Evolutionary conservation across 495 filamentous ascomycete genomes (phyloP), one percentile per base, ranked within the genome.

Genomic region (Xylaria grammica): DNA sequence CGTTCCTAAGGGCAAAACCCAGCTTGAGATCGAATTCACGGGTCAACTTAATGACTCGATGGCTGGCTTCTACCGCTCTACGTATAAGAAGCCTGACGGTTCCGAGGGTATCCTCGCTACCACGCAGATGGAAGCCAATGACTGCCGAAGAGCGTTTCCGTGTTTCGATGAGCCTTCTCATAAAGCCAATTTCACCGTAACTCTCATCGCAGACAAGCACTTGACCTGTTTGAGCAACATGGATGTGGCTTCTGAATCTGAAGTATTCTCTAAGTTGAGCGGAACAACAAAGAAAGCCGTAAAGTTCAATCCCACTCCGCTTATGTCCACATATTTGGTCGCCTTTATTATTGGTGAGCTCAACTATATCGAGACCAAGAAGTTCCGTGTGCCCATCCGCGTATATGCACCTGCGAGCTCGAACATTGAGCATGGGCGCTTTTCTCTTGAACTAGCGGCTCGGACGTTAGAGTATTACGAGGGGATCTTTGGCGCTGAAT

Each of bases 51-150:
- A 92, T 77, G 87, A 93, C 77, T 90, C 90, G 74, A 90, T 92
- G 89, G 89, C 89, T 62, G 90, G 90, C 55, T 92, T 93, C 82
- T 93, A 92, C 77, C 83, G 90, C 20, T 91, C 90, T 17, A 90
- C 89, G 0, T 91, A 89, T 78, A 89, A 89, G 77, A 85, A 82
- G 67, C 69, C 79, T 42, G 84, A 89, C 67, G 90, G 90, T 29
- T 80, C 75, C 17, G 83, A 85, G 40, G 85, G 85, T 50, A 83
- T 88, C 68, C 70, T 92, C 74, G 90, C 89, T 36, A 91, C 90
- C 10, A 89, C 87, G n/a, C 90, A 93, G 81, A 91, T 93, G 88
- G 90, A 93, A 75, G 84, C 90, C 40, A 93, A 90, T 34, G 90
- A 92, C 76, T 90, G 89, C 36, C 78, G 89, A 65, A 83, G 89